Conservation (phyloP, 306 rosid species). For the Acacia crassicarpa region DNA sequence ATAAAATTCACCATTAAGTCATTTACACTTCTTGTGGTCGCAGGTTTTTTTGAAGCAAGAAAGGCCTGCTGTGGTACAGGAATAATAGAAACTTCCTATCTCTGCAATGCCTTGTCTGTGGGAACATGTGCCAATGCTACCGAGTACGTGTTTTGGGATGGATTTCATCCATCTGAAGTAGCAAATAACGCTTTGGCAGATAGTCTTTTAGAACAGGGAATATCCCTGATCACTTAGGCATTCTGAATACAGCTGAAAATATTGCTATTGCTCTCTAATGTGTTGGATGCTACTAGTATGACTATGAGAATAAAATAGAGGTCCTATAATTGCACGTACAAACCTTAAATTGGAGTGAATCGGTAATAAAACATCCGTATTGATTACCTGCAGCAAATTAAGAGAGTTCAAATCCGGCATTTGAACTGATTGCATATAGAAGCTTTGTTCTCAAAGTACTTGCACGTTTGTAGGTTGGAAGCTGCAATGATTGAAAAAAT, state of each 20-base stretch:
- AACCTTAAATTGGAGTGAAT: background rate
- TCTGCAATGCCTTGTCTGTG: constrained; percentile 49
- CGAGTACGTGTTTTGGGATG: constrained; percentile 64
- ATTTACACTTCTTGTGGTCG: background rate
- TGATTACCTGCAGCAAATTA: constrained; percentile 50
- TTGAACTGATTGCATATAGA: constrained; percentile 86
- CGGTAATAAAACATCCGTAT: constrained; percentile 11
- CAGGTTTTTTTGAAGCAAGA: constrained; percentile 58
- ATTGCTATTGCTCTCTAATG: constrained; percentile 8
- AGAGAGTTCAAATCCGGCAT: constrained; percentile 98
- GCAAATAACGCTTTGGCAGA: constrained; percentile 60
- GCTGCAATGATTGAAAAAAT: constrained; percentile 49
- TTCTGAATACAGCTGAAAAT: background rate
- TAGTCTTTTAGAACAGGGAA: constrained; percentile 50
- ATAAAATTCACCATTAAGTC: background rate
- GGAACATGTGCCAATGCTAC: constrained; percentile 65
- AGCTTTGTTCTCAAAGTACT: constrained; percentile 88
- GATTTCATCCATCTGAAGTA: constrained; percentile 66
- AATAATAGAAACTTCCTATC: constrained; percentile 54
- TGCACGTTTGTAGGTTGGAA: constrained; percentile 91
- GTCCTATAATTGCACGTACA: background rate
- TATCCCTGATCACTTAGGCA: constrained; percentile 24
- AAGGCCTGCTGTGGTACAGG: constrained; percentile 77
- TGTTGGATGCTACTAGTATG: background rate
- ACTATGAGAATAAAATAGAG: background rate